Percentiles rank a stretch among this genome's conserved stretches.
Conservation (phyloP, 129 eudicot genomes). For the Ambrosia artemisiifolia region DNA sequence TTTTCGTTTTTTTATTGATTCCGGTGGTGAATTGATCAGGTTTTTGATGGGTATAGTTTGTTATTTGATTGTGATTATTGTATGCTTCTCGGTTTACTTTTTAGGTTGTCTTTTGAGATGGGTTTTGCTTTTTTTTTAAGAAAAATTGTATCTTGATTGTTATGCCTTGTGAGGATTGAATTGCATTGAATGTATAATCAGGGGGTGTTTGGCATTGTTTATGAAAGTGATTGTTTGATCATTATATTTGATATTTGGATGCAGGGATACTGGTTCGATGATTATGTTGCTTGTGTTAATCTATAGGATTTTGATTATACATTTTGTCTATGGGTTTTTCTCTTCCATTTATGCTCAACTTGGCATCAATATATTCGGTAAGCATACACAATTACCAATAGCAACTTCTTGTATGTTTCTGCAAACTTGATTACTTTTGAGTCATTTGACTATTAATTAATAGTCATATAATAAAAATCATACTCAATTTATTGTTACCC, state of each 20-base stretch:
- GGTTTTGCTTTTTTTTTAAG: conserved; percentile 2
- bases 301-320: conserved; percentile 30
- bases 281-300: not conserved
- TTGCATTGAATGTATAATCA: not conserved
- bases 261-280: not conserved
- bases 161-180: not conserved
- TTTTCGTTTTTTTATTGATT: no score
- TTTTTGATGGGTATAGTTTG: not conserved
- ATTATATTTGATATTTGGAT: not conserved
- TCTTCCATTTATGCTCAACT: conserved; percentile 83
- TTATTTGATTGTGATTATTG: no score
- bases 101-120: conserved; percentile 6
- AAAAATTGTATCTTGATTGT: conserved; percentile 8
- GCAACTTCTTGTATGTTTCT: conserved; percentile 2
- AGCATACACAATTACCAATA: conserved; percentile 12
- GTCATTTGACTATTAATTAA: not conserved
- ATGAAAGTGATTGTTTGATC: not conserved
- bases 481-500: not conserved
- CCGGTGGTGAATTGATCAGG: no score
- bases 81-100: conserved; percentile 11
- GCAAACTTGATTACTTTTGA: not conserved
- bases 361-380: conserved; percentile 74
- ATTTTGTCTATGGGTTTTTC: conserved; percentile 80
- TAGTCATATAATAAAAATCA: not conserved
- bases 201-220: not conserved